Evolutionary conservation across 768 basidiomycete species (phyloP).

Genomic region (Trametes villosa): DNA sequence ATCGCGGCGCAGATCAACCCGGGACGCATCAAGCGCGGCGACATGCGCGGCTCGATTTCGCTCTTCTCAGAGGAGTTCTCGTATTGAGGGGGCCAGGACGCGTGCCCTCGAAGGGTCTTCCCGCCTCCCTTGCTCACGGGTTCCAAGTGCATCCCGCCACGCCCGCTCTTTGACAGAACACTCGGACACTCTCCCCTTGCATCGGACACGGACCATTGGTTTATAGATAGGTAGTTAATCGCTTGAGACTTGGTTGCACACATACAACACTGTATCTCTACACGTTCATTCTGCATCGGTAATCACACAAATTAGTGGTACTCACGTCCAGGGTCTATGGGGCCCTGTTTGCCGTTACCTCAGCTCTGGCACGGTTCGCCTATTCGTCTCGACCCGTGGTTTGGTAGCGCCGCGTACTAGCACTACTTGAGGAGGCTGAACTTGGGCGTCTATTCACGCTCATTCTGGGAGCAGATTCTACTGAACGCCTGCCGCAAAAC

Average conservation of each 20-base stretch:
- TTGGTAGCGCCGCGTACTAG: background rate
- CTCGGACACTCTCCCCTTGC: background rate
- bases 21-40: slow-evolving; percentile 52
- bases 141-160: background rate
- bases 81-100: slow-evolving; percentile 41
- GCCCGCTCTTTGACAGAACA: background rate
- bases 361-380: too few species aligned
- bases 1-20: slow-evolving; percentile 66
- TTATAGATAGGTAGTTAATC: background rate
- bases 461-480: background rate
- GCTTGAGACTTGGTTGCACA: background rate
- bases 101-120: background rate
- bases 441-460: background rate
- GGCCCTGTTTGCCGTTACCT: background rate
- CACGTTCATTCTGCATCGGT: background rate
- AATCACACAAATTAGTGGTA: background rate
- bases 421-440: background rate
- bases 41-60: slow-evolving; percentile 60
- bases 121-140: background rate
- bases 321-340: background rate
- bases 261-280: slow-evolving; percentile 19
- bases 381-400: too few species aligned
- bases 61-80: slow-evolving; percentile 73
- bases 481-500: slow-evolving; percentile 11
- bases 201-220: background rate